Base-by-base conservation (phyloP, 331 rosid genomes). In the Prunus yedoensis region DNA sequence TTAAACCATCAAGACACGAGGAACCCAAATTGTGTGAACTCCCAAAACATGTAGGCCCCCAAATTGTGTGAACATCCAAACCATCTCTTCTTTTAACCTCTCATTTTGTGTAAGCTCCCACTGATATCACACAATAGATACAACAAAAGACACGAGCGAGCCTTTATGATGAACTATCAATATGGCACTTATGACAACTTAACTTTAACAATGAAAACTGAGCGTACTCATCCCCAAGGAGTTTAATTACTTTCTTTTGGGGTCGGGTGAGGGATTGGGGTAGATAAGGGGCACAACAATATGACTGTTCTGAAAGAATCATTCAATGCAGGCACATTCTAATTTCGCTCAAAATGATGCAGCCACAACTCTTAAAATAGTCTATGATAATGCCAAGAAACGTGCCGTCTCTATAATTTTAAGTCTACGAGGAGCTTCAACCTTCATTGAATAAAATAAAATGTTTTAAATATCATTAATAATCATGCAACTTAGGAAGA, bases 281-380 rank as follows among this genome's bases (percentile, higher is more conserved):
- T 32, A 52, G 47, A 18, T 67, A 46, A 46, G 57, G 32, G 16
- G 11, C n/a, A 27, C 30, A 70, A 25, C 35, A 67, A 67, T 23
- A 21, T 25, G 15, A 47, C 20, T 49, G 53, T 49, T 49, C 53
- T 49, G 15, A 49, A 3, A 47, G 41, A 68, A 47, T 47, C 58
- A 47, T 16, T 14, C 23, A 47, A 47, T 12, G 58, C 59, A 69
- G 11, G 27, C 47, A 38, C 10, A 17, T 13, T 15, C 4, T 14
- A 11, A 49, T 49, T 49, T 49, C 7, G 1, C 16, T 47, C 52
- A 47, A 47, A 47, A 49, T 49, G 5, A 11, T 49, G 16, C n/a
- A 58, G 53, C 66, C 53, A 59, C 65, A 59, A 16, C 65, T 23
- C 41, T n/a, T 1, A 71, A 25, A 58, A 57, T 70, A 70, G n/a